Base-by-base conservation (phyloP, 352 stramenopile genomes). In the Pythium oligandrum region DNA sequence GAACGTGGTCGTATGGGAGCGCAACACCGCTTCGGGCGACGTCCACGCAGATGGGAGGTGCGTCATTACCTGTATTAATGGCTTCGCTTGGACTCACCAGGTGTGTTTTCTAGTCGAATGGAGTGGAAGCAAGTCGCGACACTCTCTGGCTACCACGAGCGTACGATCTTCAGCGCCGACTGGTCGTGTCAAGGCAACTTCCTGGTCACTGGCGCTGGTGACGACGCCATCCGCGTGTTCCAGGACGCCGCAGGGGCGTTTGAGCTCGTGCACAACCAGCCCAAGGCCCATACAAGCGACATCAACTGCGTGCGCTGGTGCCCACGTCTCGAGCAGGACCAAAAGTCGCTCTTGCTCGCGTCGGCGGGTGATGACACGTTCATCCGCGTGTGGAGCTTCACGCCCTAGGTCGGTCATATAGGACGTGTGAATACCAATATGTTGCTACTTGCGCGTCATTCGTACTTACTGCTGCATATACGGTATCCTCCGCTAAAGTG, bases 81-180 rank as follows among this genome's bases (percentile, higher is more conserved):
- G 12, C 38, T 2, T 50, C 32, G 45, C 44, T 34, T 49, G 30
- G 32, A 38, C 26, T 40, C n/a, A 5, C 50, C 38, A 42, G 7
- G 38, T 42, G 7, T 8, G 12, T 48, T 8, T 26, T 55, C 33
- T 48, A 85, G 65, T 33, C 55, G 64, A 40, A 85, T 66, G 72
- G 66, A 93, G 34, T 98, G 92, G 91, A 86, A 80, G 57, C 85
- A 86, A 51, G 82, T 86, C 0, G 70, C 88, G 0, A 76, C 73
- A 39, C 59, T 99, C 9, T 66, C 85, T 1, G 78, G 88, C 35
- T 83, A 80, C 36, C 96, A 99, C 71, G 78, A 85, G 17, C 77
- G 78, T 43, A 90, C 90, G 2, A 85, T 99, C 30, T 98, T 98
- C 64, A 93, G 71, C 49, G 73, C 98, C 6, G 86, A 98, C 69